A percentile compares a stretch with the other conserved stretches of the same genome.
Conservation (phyloP, 257 asterid genomes). For the Solanum chilense region DNA sequence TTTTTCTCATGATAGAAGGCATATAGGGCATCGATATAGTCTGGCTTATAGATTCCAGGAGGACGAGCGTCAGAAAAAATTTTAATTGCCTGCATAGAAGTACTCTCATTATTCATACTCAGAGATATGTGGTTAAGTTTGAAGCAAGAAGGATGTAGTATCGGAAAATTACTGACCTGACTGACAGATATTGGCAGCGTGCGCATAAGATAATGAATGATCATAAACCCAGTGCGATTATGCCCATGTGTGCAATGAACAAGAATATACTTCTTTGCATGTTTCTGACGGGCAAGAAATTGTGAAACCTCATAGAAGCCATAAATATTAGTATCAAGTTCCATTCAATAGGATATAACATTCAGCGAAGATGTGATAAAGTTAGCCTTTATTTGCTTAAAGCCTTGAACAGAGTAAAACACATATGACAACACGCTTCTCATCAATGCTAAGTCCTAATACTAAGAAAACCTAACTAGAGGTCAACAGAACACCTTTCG, state of each 20-base stretch:
- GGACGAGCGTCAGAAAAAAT: slow-evolving; percentile 85
- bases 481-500: neutral
- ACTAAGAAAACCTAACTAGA: neutral
- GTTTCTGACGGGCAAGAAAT: slow-evolving; percentile 72
- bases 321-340: neutral
- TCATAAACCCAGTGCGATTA: slow-evolving; percentile 97
- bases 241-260: slow-evolving; percentile 99
- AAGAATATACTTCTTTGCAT: slow-evolving; percentile 59
- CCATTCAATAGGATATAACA: neutral
- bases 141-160: neutral
- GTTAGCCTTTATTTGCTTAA: neutral
- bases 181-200: slow-evolving; percentile 61
- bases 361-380: neutral
- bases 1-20: slow-evolving; percentile 88
- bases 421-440: neutral
- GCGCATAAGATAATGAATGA: slow-evolving; percentile 91
- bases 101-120: neutral
- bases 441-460: neutral
- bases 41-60: slow-evolving; percentile 94
- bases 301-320: slow-evolving; percentile 52
- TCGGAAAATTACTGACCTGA: slow-evolving; percentile 42
- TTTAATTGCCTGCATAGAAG: slow-evolving; percentile 62
- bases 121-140: neutral
- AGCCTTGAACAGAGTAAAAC: neutral
- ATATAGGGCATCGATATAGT: slow-evolving; percentile 80